Evolutionary conservation across 192 early-diverging fungal genomes (phyloP), one percentile per base, ranked within the genome.

Genomic region (Coemansia sp.): DNA sequence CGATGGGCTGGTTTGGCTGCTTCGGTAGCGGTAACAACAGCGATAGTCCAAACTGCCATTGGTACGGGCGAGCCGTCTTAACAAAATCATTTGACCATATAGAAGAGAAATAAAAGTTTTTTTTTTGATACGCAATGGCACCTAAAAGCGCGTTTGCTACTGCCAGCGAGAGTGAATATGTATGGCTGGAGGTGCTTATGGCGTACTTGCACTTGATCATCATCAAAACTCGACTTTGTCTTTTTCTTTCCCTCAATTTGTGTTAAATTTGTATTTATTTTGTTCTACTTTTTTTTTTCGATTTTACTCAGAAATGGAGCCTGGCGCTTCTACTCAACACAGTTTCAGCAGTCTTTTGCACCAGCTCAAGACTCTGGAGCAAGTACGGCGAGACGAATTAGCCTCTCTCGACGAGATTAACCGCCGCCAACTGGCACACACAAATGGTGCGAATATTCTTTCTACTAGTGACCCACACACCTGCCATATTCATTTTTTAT

Each of bases 341-440:
- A 60, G 57, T 15, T 24, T 60, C 57, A 8, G 57, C 31, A 8
- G 33, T 33, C 57, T 60, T 18, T 16, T 58, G 20, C 55, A 41
- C 24, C 69, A 70, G 16, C 55, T 76, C 24, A 63, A 62, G 64
- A 44, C 74, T 0, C 53, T 77, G 36, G 75, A 77, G 41, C 64
- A 50, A 29, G 65, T 53, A 12, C 69, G 75, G 22, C 39, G 39
- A 47, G 69, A 72, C 38, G 69, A 77, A 53, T 18, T 38, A 16
- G 31, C 70, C 3, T 22, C 62, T 3, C 53, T 77, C 38, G 75
- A 77, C 58, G 50, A 46, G 4, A 67, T 72, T 31, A 64, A 71
- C 52, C 62, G 61, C 5, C 29, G 57, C 57, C 52, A 69, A 29
- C 36, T 49, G 40, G 55, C 38, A 38, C 43, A 20, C 50, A 61